Evolutionary conservation across 1,284 basidiomycete genomes (phyloP), one percentile per base, ranked within the genome.

Genomic region (Boletus semigastroideus): DNA sequence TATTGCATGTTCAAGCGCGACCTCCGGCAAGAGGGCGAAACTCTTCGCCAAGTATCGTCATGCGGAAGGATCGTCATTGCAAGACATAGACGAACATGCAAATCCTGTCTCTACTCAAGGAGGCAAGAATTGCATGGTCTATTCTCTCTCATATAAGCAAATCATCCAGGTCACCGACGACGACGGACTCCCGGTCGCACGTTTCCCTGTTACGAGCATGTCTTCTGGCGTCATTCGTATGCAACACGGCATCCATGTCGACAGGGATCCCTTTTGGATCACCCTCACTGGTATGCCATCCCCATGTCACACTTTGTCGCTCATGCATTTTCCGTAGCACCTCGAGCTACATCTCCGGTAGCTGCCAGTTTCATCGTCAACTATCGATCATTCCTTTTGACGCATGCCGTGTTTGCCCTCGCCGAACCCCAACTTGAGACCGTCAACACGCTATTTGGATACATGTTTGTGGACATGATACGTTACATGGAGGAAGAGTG

Each of bases 401-500:
- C 53, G 36, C 55, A 63, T 20, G 25, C 45, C 40, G 40, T 62
- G 5, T 63, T 61, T 31, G 60, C 61, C 10, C 49, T 62, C 16
- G 49, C 52, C 3, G 62, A 62, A 5, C n/a, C 50, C 10, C 38
- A 45, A 19, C 51, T 64, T 5, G 58, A 60, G n/a, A 58, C 48
- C 16, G 38, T 64, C 28, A 54, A 54, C 30, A 60, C 58, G 0
- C 19, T 62, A 6, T 62, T 58, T 27, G 55, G 51, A 22, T 54
- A 47, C 34, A 47, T 62, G 28, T 58, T 61, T 19, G 17, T 60
- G 2, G 61, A 51, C 31, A 55, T 64, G 61, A 45, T 63, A n/a
- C 48, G 55, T 11, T 48, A 50, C 30, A 48, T 65, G 44, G 63
- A 63, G 42, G 58, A 62, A 17, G 60, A 61, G 17, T 61, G 60